Conservation (phyloP, 164 flowering plant species). For the Brasenia schreberi region DNA sequence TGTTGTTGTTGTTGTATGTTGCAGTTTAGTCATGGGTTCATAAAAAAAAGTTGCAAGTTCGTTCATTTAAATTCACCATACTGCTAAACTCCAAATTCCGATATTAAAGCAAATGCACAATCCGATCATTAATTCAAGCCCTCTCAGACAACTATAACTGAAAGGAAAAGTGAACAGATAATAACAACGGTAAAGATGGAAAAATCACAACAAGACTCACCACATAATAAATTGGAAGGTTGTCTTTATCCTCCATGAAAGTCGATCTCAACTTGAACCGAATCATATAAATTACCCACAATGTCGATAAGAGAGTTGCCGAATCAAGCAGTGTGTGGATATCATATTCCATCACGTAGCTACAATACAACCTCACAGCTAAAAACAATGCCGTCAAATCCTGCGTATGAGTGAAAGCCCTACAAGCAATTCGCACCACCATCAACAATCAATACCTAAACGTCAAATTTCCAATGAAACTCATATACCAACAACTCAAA, state of each 20-base stretch:
- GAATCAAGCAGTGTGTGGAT: slow-evolving; percentile 26
- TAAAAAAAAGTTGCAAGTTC: not conserved
- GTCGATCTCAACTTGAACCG: slow-evolving; percentile 17
- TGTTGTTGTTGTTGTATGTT: no score
- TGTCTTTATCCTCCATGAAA: slow-evolving; percentile 28
- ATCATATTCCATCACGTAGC: slow-evolving; percentile 29
- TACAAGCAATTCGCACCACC: slow-evolving; percentile 3
- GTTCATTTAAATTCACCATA: no score
- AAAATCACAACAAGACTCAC: slow-evolving; percentile 5
- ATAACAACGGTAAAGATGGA: not conserved
- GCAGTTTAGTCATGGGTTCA: not conserved
- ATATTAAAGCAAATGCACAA: not conserved
- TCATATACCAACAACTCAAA: not conserved
- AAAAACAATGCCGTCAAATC: slow-evolving; percentile 15
- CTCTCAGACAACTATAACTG: not conserved
- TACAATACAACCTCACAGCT: slow-evolving; percentile 17
- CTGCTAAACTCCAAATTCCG: no score
- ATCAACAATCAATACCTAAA: not conserved
- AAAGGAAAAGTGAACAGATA: not conserved
- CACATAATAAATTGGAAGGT: slow-evolving; percentile 21
- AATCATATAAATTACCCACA: slow-evolving; percentile 29
- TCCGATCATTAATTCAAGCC: not conserved
- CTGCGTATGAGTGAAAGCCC: slow-evolving; percentile 16
- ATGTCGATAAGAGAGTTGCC: slow-evolving; percentile 20
- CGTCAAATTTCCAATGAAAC: not conserved